These are phyloP conservation scores for Catharanthus roseus DNA, from an alignment of 257 asterid species.

Conservation along the genomic window DNA sequence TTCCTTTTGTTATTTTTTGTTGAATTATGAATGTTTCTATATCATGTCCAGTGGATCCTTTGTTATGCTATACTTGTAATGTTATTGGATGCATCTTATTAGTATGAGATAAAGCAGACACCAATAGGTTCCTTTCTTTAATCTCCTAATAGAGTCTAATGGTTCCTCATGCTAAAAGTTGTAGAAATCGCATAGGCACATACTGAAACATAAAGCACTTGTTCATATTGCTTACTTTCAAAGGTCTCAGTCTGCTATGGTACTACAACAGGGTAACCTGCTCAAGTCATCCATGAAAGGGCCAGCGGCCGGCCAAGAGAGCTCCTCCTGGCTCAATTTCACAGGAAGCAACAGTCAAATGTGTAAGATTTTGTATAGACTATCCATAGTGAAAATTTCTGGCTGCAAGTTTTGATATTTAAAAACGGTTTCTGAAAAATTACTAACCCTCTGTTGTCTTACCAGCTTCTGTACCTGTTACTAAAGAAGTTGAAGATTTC, in stretches of 20 bases:
- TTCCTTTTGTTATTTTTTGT: not conserved
- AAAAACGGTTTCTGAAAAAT: conserved; percentile 6
- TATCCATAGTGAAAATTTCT: conserved; percentile 1
- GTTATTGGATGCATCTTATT: not conserved
- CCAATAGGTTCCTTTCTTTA: too few relatives aligned
- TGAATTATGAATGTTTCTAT: not conserved
- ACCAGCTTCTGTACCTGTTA: conserved; percentile 38
- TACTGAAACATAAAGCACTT: not conserved
- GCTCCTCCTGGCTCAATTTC: conserved; percentile 23
- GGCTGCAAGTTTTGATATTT: conserved; percentile 9
- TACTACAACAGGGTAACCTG: conserved; percentile 23
- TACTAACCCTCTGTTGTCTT: conserved; percentile 23
- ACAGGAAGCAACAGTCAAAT: conserved; percentile 30
- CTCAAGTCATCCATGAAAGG: conserved; percentile 19
- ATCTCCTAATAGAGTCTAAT: too few relatives aligned
- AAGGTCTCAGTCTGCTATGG: conserved; percentile 2
- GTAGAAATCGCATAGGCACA: not conserved
- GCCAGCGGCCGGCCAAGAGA: conserved; percentile 15
- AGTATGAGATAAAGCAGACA: not conserved
- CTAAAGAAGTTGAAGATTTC: conserved; percentile 39
- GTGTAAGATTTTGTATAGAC: conserved; percentile 37
- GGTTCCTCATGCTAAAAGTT: not conserved
- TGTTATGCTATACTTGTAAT: conserved; percentile 1
- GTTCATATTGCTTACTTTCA: not conserved
- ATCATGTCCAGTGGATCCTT: not conserved